Evolutionary conservation across 257 asterid genomes (phyloP).

Genomic region (Henckelia pumila): DNA sequence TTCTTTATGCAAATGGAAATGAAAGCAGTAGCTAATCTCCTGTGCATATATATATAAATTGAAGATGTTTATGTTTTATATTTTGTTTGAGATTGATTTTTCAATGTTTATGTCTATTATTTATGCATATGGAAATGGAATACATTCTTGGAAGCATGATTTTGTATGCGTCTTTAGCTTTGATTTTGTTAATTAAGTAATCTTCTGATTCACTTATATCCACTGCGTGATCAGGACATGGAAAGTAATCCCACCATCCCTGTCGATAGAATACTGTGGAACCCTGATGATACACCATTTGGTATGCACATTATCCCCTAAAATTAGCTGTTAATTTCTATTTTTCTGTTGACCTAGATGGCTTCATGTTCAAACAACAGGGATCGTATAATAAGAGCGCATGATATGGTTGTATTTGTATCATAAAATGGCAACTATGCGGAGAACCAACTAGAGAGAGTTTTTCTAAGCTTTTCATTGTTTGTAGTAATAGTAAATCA

Average conservation of each 20-base stretch:
- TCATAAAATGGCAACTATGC: slow-evolving; percentile 28
- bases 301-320: slow-evolving; percentile 38
- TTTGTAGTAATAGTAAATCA: neutral
- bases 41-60: too few relatives aligned
- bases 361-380: slow-evolving; percentile 31
- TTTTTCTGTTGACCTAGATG: neutral
- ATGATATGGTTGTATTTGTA: slow-evolving; percentile 46
- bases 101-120: too few relatives aligned
- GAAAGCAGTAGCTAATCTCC: too few relatives aligned
- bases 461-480: slow-evolving; percentile 3
- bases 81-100: too few relatives aligned
- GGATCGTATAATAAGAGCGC: slow-evolving; percentile 51
- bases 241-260: slow-evolving; percentile 31
- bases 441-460: slow-evolving; percentile 53
- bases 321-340: slow-evolving; percentile 1
- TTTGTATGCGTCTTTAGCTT: too few relatives aligned
- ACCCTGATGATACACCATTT: slow-evolving; percentile 53
- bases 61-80: too few relatives aligned
- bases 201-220: slow-evolving; percentile 6
- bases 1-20: too few relatives aligned
- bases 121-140: too few relatives aligned
- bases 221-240: slow-evolving; percentile 28
- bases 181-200: too few relatives aligned
- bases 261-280: slow-evolving; percentile 60
- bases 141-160: too few relatives aligned